Percentiles rank a stretch among this genome's conserved stretches.
Conservation (phyloP, 2,329 filamentous ascomycete genomes). For the Helicocarpus griseus region DNA sequence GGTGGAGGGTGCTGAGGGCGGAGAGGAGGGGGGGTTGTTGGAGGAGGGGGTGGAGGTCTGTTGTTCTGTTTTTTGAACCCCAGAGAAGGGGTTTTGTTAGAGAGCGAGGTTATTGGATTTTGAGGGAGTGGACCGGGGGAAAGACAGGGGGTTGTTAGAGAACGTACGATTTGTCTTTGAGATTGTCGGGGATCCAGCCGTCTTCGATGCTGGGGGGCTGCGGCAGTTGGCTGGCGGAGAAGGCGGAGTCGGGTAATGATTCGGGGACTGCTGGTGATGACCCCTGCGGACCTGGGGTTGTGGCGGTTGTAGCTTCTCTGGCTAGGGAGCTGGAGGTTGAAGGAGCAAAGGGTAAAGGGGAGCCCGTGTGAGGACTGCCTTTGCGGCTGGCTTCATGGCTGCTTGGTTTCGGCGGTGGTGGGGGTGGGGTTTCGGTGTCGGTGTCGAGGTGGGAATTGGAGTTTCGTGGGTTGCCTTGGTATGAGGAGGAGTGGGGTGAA, state of each 20-base stretch:
- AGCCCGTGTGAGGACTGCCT: slow-evolving; percentile 49
- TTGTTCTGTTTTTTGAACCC: slow-evolving; percentile 20
- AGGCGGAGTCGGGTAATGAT: slow-evolving; percentile 10
- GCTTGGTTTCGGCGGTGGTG: slow-evolving; percentile 61
- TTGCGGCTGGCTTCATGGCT: slow-evolving; percentile 60
- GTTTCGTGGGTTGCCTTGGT: slow-evolving; percentile 10
- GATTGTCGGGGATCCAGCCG: slow-evolving; percentile 62
- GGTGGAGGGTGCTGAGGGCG: slow-evolving; percentile 68
- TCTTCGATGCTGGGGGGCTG: slow-evolving; percentile 43
- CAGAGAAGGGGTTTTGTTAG: slow-evolving; percentile 8
- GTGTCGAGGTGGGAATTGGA: slow-evolving; percentile 22
- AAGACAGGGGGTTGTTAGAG: slow-evolving; percentile 7
- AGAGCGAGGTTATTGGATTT: slow-evolving; percentile 13
- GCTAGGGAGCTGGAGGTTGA: slow-evolving; percentile 24
- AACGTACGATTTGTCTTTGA: slow-evolving; percentile 74
- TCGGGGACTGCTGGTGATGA: slow-evolving; percentile 6
- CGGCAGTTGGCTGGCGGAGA: slow-evolving; percentile 14
- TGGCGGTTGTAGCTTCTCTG: slow-evolving; percentile 18
- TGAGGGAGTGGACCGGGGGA: neutral
- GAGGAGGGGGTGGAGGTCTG: slow-evolving; percentile 65
- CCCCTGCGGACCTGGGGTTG: slow-evolving; percentile 8
- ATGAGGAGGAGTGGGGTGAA: slow-evolving; percentile 17
- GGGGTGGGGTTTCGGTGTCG: slow-evolving; percentile 50
- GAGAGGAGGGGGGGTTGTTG: slow-evolving; percentile 58
- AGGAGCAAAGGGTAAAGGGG: slow-evolving; percentile 35